Base-by-base conservation (phyloP, 208 protist genomes). In the Crithidia bombi region DNA sequence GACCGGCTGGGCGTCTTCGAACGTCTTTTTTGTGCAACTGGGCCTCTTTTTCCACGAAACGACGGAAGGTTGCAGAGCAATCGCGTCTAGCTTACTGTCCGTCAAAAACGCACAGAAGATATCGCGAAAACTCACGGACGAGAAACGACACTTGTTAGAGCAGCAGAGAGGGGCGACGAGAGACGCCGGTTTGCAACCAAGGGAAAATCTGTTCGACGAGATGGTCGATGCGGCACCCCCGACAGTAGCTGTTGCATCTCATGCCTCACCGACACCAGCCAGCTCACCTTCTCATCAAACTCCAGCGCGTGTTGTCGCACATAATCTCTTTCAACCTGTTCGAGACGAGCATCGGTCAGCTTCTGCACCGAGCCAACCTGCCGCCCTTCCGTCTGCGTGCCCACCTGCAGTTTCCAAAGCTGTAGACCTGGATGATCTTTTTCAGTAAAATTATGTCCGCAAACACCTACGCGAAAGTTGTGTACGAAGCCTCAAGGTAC, bases 21-120 rank as follows among this genome's bases (percentile, higher is more conserved):
- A 92, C 64, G 79, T 92, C 7, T 86, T 92, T 41, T 86, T 92
- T 72, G 52, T 80, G 17, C 87, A 92, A 26, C 67, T 89, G 0
- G 70, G 70, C 21, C 41, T 63, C 0, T 80, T 92, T 30, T 78
- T 90, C 4, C 59, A 63, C 10, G 87, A 87, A 44, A 4, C 75
- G 1, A 56, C 70, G 14, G 49, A 19, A 17, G 39, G 39, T 10
- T 74, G 64, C 33, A 66, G 69, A 21, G 26, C 50, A 9, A 55
- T 89, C 11, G 81, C 77, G 32, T 63, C 57, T 15, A 69, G 44
- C 26, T 43, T 82, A 19, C 66, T 76, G 12, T 73, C 64, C 25
- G 69, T 90, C 41, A 92, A 92, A 65, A 90, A 88, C 54, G 63
- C 74, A 12, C 81, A 87, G 63, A 78, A 71, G 21, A 73, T 92